A percentile compares a stretch with the other conserved stretches of the same genome.
phyloP scores from a whole-genome alignment of 2,329 filamentous ascomycete genomes.

The Pseudogymnoascus sp. region DNA sequence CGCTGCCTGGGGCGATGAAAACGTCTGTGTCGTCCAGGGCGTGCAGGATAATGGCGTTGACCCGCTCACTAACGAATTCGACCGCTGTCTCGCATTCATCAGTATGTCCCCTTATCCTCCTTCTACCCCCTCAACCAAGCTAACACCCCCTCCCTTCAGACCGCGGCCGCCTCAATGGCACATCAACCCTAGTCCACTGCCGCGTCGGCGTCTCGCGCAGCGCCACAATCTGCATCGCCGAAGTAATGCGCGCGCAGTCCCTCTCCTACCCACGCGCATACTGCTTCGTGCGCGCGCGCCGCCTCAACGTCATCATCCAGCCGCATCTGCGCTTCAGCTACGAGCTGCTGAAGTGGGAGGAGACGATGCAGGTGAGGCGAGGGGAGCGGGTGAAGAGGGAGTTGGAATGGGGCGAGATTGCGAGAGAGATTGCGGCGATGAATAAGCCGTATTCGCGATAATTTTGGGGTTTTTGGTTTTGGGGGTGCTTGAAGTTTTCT shows the following conservation, averaged over 20 bases:
- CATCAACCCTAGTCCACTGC: constrained; percentile 89
- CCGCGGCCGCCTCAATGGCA: constrained; percentile 66
- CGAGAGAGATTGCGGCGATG: constrained; percentile 88
- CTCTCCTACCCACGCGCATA: constrained; percentile 89
- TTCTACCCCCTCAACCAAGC: constrained; percentile 7
- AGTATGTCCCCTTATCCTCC: constrained; percentile 49
- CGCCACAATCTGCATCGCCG: constrained; percentile 97
- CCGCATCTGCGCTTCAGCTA: constrained; percentile 92
- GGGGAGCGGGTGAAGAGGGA: constrained; percentile 59
- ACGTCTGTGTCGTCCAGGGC: constrained; percentile 71
- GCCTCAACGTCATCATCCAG: constrained; percentile 96
- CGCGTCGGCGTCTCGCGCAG: constrained; percentile 92
- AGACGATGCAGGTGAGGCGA: constrained; percentile 53
- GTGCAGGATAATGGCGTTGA: constrained; percentile 98
- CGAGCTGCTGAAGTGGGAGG: constrained; percentile 94
- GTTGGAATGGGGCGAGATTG: constrained; percentile 83
- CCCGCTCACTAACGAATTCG: constrained; percentile 77
- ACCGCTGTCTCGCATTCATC: constrained; percentile 82
- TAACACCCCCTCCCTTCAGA: constrained; percentile 44
- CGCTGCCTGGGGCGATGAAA: constrained; percentile 67
- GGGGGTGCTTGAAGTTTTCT: not conserved
- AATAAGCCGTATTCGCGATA: constrained; percentile 67
- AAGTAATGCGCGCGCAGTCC: constrained; percentile 78
- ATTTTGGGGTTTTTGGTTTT: not conserved
- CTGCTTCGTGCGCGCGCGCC: constrained; percentile 86